phyloP scores from a whole-genome alignment of 495 filamentous ascomycete genomes.

The Xylaria nigripes region DNA sequence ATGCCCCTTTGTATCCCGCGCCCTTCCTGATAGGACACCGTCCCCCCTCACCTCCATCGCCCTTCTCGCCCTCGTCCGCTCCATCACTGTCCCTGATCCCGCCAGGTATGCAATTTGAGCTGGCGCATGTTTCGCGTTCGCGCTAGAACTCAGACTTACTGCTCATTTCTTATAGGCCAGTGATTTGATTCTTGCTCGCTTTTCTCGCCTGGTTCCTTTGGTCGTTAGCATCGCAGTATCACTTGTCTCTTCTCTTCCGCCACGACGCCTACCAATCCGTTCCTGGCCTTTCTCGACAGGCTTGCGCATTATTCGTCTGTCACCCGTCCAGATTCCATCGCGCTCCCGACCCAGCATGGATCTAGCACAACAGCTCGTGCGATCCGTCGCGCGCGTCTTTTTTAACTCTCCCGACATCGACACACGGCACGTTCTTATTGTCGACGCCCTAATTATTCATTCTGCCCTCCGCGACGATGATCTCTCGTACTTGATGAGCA shows the following conservation, averaged over 20 bases:
- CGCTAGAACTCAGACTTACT: not conserved
- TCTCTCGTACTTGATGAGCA: constrained; percentile 71
- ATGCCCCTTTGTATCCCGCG: constrained; percentile 10
- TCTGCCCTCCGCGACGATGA: constrained; percentile 83
- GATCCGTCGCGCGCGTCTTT: constrained; percentile 84
- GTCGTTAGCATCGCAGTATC: not conserved
- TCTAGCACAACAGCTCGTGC: constrained; percentile 77
- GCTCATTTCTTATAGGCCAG: not conserved
- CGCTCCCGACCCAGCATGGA: constrained; percentile 52
- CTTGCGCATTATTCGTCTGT: not conserved
- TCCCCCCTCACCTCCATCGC: not conserved
- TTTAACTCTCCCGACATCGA: constrained; percentile 47
- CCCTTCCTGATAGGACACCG: constrained; percentile 6
- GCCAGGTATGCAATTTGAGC: not conserved
- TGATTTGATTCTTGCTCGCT: not conserved
- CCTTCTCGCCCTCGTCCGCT: not conserved
- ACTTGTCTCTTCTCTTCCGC: not conserved
- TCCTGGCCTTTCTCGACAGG: not conserved
- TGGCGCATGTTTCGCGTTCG: not conserved
- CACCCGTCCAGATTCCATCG: not conserved
- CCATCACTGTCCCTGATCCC: not conserved
- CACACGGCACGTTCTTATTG: constrained; percentile 74
- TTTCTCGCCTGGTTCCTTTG: not conserved
- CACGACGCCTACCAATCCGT: not conserved
- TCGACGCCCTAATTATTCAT: constrained; percentile 90